Conservation (phyloP, 805 yeast genomes). For the Wickerhamomyces chambardii region DNA sequence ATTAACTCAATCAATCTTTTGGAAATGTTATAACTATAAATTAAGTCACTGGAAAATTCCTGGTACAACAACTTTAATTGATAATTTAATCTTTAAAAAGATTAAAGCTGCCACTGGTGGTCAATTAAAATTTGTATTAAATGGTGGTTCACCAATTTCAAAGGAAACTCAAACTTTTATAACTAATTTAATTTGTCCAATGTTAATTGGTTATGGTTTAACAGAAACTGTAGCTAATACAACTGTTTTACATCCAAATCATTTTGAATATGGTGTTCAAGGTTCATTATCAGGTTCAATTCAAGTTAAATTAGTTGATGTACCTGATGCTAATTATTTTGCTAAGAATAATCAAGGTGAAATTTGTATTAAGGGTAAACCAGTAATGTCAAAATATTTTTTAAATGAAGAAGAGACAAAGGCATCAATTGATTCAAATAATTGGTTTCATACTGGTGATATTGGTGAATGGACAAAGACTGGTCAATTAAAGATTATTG, state of each 20-base stretch:
- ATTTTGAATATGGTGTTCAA: constrained; percentile 65
- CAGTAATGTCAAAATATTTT: constrained; percentile 71
- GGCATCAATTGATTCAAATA: constrained; percentile 60
- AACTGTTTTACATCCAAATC: constrained; percentile 52
- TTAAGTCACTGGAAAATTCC: constrained; percentile 61
- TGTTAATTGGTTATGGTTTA: constrained; percentile 92
- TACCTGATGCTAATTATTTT: constrained; percentile 81
- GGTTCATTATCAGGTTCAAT: constrained; percentile 81
- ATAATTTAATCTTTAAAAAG: constrained; percentile 71
- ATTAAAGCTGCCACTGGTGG: constrained; percentile 96
- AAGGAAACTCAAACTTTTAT: constrained; percentile 76
- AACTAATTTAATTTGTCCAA: constrained; percentile 66
- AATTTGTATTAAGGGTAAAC: constrained; percentile 67
- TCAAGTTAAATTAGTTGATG: constrained; percentile 86
- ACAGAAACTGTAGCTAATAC: constrained; percentile 95
- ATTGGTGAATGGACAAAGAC: constrained; percentile 85
- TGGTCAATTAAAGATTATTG: constrained; percentile 80
- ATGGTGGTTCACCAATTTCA: constrained; percentile 92
- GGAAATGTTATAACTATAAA: constrained; percentile 82
- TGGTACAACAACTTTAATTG: constrained; percentile 55
- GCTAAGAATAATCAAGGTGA: constrained; percentile 95
- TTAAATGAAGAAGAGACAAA: constrained; percentile 76
- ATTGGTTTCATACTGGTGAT: constrained; percentile 97
- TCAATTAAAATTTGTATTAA: constrained; percentile 56
- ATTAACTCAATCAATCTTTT: constrained; percentile 69